Base-by-base conservation (phyloP, 2,329 filamentous ascomycete species). In the Corynespora cassiicola region DNA sequence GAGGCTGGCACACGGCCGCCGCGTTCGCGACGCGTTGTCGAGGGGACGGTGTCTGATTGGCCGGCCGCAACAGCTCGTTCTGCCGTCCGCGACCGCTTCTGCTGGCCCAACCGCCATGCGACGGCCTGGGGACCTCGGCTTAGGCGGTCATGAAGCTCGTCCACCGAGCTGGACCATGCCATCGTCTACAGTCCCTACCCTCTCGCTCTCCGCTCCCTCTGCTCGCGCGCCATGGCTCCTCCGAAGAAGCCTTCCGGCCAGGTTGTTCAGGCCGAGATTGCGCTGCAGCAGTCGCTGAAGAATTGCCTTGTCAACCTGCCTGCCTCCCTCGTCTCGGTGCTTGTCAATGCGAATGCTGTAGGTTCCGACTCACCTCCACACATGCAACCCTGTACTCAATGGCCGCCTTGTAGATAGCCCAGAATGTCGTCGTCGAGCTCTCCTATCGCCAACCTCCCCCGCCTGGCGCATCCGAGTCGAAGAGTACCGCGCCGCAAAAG, bases 351-450 rank as follows among this genome's bases (percentile, higher is more conserved):
- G 56, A 95, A 97, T 65, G 91, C 91, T 27, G 88, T 95, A 77
- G 72, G 87, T 66, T 15, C n/a, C 21, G 24, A 24, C 39, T 28
- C 45, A 25, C 31, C 10, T 15, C 27, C 22, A 11, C 18, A 30
- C n/a, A 46, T 37, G 36, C 58, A 69, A 39, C 58, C 34, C 9
- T 21, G 23, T 27, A 9, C 10, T 32, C 11, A 7, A 21, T 23
- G 16, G 5, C 10, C 7, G 5, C 40, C 23, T 7, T 19, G 12
- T 57, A 95, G 90, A 80, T 91, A 43, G 89, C 88, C 21, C 94
- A 99, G 73, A 96, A 97, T 87, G 89, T 97, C 56, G 81, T 97
- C 47, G 86, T 99, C 66, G 94, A 99, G 72, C 80, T 99, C 50
- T 87, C 79, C 65, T 95, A 87, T 71, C 83, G 85, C 60, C 78